phyloP scores from a whole-genome alignment of 345 rosid species.

The Gossypium australe region DNA sequence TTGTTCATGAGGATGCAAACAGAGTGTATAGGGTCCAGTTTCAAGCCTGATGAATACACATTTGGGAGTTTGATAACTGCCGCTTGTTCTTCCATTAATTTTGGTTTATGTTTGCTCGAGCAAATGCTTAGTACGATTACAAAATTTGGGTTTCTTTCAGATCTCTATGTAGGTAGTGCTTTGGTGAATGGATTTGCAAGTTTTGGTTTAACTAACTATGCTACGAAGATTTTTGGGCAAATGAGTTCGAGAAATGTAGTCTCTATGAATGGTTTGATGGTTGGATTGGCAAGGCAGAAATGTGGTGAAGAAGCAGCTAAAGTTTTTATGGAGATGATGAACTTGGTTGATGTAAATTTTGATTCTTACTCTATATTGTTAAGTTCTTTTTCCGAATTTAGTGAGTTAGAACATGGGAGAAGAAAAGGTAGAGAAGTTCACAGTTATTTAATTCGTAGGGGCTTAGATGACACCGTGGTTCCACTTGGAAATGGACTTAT shows the following conservation, averaged over 20 bases:
- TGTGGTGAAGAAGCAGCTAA: conserved; percentile 66
- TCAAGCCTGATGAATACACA: conserved; percentile 78
- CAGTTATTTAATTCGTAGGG: conserved; percentile 54
- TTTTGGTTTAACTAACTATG: conserved; percentile 49
- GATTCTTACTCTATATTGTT: conserved; percentile 67
- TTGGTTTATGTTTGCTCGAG: conserved; percentile 50
- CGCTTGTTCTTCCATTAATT: conserved; percentile 47
- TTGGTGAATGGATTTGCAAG: conserved; percentile 71
- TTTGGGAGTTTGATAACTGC: conserved; percentile 73
- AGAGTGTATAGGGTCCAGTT: conserved; percentile 26
- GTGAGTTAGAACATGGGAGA: conserved; percentile 43
- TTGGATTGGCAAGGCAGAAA: conserved; percentile 65
- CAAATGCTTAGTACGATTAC: conserved; percentile 60
- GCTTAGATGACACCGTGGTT: conserved; percentile 39
- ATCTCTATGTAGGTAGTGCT: conserved; percentile 87
- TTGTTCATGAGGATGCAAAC: conserved; percentile 61
- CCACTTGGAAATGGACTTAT: conserved; percentile 76
- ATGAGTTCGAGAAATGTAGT: conserved; percentile 62
- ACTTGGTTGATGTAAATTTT: conserved; percentile 44
- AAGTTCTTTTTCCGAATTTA: conserved; percentile 68
- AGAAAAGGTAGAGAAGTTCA: conserved; percentile 84
- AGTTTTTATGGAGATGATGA: conserved; percentile 49
- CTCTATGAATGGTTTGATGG: conserved; percentile 80
- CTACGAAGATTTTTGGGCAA: conserved; percentile 54
- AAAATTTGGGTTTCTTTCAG: conserved; percentile 62